Evolutionary conservation across 108 stramenopile species (phyloP).

Genomic region (Pinguiococcus pyrenoidosus): DNA sequence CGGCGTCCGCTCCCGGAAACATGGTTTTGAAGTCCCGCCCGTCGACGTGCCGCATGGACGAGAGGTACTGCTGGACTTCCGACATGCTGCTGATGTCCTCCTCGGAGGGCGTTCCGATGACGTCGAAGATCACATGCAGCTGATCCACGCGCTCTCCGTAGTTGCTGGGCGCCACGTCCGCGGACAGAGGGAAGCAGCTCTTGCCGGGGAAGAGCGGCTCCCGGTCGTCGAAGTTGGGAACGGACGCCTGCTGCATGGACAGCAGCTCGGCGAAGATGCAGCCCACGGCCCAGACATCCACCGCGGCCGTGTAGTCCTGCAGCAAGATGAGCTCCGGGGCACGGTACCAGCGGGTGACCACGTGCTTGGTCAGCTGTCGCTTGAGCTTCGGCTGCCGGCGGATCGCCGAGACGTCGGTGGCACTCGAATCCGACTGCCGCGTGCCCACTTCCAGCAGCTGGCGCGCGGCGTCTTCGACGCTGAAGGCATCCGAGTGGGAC

Average conservation of each 20-base stretch:
- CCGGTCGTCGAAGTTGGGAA: slow-evolving; percentile 69
- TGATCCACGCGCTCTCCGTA: slow-evolving; percentile 71
- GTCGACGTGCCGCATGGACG: slow-evolving; percentile 40
- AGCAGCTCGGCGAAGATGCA: slow-evolving; percentile 47
- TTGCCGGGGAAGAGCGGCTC: slow-evolving; percentile 90
- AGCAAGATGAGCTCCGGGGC: slow-evolving; percentile 88
- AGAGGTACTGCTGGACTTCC: slow-evolving; percentile 57
- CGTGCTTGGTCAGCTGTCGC: slow-evolving; percentile 84
- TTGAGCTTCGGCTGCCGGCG: background rate
- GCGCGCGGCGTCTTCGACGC: background rate
- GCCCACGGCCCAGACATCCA: slow-evolving; percentile 82
- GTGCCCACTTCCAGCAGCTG: too few relatives aligned
- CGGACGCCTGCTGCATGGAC: slow-evolving; percentile 68
- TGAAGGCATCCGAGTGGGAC: background rate
- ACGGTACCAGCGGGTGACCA: slow-evolving; percentile 97
- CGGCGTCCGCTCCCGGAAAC: slow-evolving; percentile 58
- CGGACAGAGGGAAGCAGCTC: slow-evolving; percentile 80
- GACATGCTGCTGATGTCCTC: slow-evolving; percentile 63
- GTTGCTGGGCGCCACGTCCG: slow-evolving; percentile 35
- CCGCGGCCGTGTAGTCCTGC: slow-evolving; percentile 80
- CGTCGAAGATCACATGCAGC: slow-evolving; percentile 87
- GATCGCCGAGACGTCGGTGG: background rate
- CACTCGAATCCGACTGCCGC: too few relatives aligned
- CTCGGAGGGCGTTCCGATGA: slow-evolving; percentile 72
- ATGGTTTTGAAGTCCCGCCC: slow-evolving; percentile 43